phyloP scores from a whole-genome alignment of 1,284 basidiomycete species.

The Sporisorium graminicola region DNA sequence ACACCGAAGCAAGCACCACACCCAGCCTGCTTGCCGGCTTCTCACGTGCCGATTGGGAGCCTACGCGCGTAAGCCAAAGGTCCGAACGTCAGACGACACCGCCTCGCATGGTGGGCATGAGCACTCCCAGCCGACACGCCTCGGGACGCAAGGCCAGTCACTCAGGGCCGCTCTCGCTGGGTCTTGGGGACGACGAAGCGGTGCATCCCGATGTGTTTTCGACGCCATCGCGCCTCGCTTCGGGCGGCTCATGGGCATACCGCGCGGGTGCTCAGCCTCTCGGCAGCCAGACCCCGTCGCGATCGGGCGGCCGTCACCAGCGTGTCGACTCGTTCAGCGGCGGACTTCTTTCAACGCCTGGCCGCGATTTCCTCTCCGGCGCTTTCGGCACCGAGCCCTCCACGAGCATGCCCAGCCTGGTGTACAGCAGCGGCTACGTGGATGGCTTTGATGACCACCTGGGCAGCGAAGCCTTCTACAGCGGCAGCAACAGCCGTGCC shows the following conservation, averaged over 20 bases:
- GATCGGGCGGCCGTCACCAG: constrained; percentile 43
- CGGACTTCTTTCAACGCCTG: constrained; percentile 41
- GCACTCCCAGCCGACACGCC: constrained; percentile 49
- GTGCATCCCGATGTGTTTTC: constrained; percentile 58
- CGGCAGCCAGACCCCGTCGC: constrained; percentile 46
- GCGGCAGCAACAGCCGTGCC: constrained; percentile 40
- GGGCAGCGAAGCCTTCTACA: constrained; percentile 33
- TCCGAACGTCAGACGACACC: constrained; percentile 40
- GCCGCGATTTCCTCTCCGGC: constrained; percentile 42
- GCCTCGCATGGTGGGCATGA: constrained; percentile 37
- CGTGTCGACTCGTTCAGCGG: constrained; percentile 51
- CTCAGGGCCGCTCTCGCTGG: constrained; percentile 37
- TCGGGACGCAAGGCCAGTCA: constrained; percentile 43
- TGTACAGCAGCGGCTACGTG: constrained; percentile 48
- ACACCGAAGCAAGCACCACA: constrained; percentile 44
- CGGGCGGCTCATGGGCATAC: constrained; percentile 47
- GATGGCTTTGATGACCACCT: constrained; percentile 41
- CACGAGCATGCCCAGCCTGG: constrained; percentile 52
- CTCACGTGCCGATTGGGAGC: constrained; percentile 51
- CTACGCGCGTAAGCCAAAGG: constrained; percentile 21
- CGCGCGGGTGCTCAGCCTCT: constrained; percentile 27
- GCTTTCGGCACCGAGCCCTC: constrained; percentile 49
- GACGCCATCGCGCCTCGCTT: constrained; percentile 55
- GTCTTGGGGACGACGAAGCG: constrained; percentile 39
- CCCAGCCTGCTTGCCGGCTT: constrained; percentile 49